Conservation (phyloP, 352 stramenopile genomes). For the Globisporangium radiosum region DNA sequence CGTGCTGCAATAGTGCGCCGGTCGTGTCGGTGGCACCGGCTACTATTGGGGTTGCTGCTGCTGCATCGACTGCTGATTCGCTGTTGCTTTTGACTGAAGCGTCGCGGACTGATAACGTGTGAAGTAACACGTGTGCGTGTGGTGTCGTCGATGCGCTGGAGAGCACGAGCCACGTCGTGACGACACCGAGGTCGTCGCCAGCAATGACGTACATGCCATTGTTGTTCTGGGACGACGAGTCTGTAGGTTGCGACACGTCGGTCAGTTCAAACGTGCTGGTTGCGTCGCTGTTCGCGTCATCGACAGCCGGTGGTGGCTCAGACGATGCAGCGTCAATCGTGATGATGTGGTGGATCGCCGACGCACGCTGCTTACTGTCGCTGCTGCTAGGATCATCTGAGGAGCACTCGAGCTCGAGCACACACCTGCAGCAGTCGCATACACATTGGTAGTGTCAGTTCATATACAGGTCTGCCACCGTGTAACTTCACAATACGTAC, state of each 20-base stretch:
- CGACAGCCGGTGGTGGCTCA: background rate
- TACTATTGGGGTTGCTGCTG: background rate
- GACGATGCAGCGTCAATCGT: background rate
- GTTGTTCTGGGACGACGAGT: slow-evolving; percentile 13
- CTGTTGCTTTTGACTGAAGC: slow-evolving; percentile 3
- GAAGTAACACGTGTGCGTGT: background rate
- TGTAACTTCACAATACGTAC: slow-evolving; percentile 1
- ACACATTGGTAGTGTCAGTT: background rate
- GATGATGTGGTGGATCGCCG: slow-evolving; percentile 9
- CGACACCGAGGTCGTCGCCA: slow-evolving; percentile 34
- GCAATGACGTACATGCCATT: slow-evolving; percentile 32
- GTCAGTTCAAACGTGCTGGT: slow-evolving; percentile 8
- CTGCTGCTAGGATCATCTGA: too few species aligned
- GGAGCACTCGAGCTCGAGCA: slow-evolving; percentile 7
- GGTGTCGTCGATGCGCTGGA: background rate
- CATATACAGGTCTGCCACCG: background rate
- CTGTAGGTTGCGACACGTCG: background rate
- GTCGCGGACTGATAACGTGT: background rate
- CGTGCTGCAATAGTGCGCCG: slow-evolving; percentile 31
- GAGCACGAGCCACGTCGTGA: slow-evolving; percentile 32
- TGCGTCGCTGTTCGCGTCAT: background rate
- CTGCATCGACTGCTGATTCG: background rate
- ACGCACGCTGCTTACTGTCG: background rate
- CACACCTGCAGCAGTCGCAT: slow-evolving; percentile 2
- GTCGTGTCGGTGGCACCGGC: background rate